Conservation (phyloP, 2,329 filamentous ascomycete genomes). For the Hymenoscyphus occultus region DNA sequence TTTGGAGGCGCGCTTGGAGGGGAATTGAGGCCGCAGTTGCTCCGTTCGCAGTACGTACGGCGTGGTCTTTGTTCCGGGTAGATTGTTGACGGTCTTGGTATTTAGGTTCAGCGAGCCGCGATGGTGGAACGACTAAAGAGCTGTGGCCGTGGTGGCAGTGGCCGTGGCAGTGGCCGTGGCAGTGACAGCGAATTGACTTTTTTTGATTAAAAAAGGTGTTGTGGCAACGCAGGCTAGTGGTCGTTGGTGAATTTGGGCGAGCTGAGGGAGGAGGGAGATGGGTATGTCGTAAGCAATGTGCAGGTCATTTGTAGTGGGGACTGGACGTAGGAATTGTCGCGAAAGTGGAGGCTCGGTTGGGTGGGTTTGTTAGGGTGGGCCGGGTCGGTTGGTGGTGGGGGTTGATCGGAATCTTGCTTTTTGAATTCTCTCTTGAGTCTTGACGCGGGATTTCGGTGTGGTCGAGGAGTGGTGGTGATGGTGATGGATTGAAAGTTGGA, state of each 20-base stretch:
- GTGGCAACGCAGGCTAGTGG: neutral
- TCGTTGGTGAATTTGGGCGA: neutral
- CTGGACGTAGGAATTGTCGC: neutral
- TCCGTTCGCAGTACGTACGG: neutral
- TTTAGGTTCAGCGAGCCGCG: neutral
- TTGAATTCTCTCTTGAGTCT: neutral
- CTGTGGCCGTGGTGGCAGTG: neutral
- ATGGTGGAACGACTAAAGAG: neutral
- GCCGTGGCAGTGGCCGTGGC: no score
- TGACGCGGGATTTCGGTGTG: neutral
- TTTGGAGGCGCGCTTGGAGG: neutral
- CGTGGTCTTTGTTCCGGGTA: no score
- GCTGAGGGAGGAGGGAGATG: neutral
- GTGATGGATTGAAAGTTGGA: neutral
- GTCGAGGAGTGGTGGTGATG: neutral
- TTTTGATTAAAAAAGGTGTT: neutral
- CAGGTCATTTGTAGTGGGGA: conserved; percentile 4
- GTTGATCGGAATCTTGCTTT: conserved; percentile 3
- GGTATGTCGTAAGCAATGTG: conserved; percentile 4
- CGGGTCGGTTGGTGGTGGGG: neutral
- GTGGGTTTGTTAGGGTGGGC: neutral
- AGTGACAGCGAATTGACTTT: neutral
- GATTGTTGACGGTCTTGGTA: neutral
- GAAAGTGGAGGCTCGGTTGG: neutral
- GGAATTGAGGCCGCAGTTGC: neutral